Evolutionary conservation across 305 asterid genomes (phyloP).

Genomic region (Striga hermonthica): DNA sequence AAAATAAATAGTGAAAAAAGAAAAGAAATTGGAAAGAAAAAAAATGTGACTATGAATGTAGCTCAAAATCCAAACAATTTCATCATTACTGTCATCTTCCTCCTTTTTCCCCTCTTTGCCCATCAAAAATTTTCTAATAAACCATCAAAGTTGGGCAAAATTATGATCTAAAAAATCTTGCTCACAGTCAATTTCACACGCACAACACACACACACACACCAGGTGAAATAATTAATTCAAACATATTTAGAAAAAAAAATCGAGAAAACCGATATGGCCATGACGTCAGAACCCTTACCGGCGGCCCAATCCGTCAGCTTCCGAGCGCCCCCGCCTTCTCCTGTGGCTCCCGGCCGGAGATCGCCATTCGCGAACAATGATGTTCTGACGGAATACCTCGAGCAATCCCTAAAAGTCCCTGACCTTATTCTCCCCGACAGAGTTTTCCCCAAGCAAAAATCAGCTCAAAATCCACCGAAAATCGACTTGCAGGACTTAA

Average conservation of each 20-base stretch:
- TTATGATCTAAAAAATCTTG: not conserved
- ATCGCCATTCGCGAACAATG: slow-evolving; percentile 59
- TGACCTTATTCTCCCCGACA: slow-evolving; percentile 65
- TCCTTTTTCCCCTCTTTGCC: slow-evolving; percentile 24
- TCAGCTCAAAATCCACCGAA: slow-evolving; percentile 45
- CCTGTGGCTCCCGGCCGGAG: slow-evolving; percentile 73
- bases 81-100: slow-evolving; percentile 63
- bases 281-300: slow-evolving; percentile 39
- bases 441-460: slow-evolving; percentile 63
- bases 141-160: not conserved
- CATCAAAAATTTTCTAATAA: slow-evolving; percentile 12
- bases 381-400: slow-evolving; percentile 60
- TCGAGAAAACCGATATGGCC: not conserved
- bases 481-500: slow-evolving; percentile 44
- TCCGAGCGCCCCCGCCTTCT: slow-evolving; percentile 91
- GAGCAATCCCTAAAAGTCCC: slow-evolving; percentile 66
- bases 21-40: slow-evolving; percentile 25
- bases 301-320: slow-evolving; percentile 47
- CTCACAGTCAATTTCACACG: not conserved
- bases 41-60: slow-evolving; percentile 42
- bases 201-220: too few species aligned
- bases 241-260: too few species aligned
- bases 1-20: slow-evolving; percentile 22
- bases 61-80: slow-evolving; percentile 49
- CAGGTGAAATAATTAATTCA: too few species aligned